Percentiles rank a stretch among this genome's conserved stretches.
Evolutionary conservation across 176 grass and related monocot genomes (phyloP).

Genomic region (Canna indica): DNA sequence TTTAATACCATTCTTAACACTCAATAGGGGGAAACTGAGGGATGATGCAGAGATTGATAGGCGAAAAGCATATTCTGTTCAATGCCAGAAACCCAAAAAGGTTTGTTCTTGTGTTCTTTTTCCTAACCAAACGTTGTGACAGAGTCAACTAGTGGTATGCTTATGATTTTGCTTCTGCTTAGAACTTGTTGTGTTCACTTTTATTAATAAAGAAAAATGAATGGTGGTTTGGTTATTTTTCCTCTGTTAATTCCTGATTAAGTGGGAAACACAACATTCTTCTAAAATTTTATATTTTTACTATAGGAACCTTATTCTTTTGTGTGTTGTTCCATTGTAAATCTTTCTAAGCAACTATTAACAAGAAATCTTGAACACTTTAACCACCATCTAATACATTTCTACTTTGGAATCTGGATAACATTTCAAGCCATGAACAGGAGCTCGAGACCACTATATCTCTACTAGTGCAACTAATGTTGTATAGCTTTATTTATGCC

Average conservation of each 20-base stretch:
- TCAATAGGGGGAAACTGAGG: slow-evolving; percentile 10
- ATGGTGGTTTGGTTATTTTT: too few relatives aligned
- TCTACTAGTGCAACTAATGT: neutral
- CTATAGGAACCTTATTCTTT: neutral
- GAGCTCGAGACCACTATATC: neutral
- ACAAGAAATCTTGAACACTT: neutral
- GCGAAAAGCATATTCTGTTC: slow-evolving; percentile 33
- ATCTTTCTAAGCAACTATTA: neutral
- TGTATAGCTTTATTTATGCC: neutral
- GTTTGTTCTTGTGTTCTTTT: slow-evolving; percentile 14
- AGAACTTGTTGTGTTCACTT: too few relatives aligned
- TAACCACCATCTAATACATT: neutral
- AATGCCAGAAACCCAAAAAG: slow-evolving; percentile 37
- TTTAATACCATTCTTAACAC: neutral
- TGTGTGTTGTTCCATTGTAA: neutral
- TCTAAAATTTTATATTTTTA: neutral
- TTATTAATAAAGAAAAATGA: too few relatives aligned
- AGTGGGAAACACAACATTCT: neutral
- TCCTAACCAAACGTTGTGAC: neutral
- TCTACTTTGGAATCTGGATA: too few relatives aligned
- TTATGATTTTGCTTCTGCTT: neutral
- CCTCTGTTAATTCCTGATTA: neutral
- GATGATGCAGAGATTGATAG: neutral
- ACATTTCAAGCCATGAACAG: too few relatives aligned
- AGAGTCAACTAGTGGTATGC: neutral